A percentile compares a stretch with the other conserved stretches of the same genome.
These are phyloP conservation scores for Jackrogersella minutella DNA, from an alignment of 495 filamentous ascomycete genomes.

Conservation along the genomic window DNA sequence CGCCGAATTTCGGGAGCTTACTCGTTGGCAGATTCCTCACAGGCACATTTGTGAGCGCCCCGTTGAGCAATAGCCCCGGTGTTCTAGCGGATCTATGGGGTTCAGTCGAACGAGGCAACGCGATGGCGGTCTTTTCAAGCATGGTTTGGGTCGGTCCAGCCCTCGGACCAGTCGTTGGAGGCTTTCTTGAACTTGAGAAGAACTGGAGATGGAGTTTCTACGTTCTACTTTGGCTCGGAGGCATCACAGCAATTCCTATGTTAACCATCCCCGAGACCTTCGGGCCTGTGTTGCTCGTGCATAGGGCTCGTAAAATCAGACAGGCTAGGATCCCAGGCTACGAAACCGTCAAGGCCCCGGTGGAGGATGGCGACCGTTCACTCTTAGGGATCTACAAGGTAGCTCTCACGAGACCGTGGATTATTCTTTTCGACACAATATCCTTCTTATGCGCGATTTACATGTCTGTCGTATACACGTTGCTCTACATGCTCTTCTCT, in stretches of 20 bases:
- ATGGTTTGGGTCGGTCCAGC: constrained; percentile 65
- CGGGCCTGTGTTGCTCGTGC: constrained; percentile 63
- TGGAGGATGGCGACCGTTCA: constrained; percentile 51
- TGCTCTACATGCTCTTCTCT: constrained; percentile 63
- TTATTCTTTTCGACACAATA: constrained; percentile 54
- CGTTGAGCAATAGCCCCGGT: constrained; percentile 58
- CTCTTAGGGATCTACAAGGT: constrained; percentile 58
- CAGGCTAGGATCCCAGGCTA: constrained; percentile 50
- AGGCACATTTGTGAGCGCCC: constrained; percentile 60
- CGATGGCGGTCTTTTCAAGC: constrained; percentile 52
- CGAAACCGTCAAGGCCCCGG: constrained; percentile 55
- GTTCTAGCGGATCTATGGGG: constrained; percentile 64
- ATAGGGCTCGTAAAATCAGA: constrained; percentile 64
- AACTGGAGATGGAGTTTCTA: constrained; percentile 61
- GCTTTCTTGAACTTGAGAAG: constrained; percentile 55
- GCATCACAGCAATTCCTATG: constrained; percentile 49
- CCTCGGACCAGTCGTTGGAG: constrained; percentile 60
- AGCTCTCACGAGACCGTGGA: constrained; percentile 58
- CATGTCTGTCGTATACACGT: constrained; percentile 59
- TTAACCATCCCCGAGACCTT: constrained; percentile 75
- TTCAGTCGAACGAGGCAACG: constrained; percentile 59
- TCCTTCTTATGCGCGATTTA: constrained; percentile 60
- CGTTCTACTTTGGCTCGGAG: constrained; percentile 57
- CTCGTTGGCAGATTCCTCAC: constrained; percentile 61
- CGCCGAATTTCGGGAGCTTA: constrained; percentile 58